Evolutionary conservation across 164 flowering plant species (phyloP).

Genomic region (Stephania yunnanensis): DNA sequence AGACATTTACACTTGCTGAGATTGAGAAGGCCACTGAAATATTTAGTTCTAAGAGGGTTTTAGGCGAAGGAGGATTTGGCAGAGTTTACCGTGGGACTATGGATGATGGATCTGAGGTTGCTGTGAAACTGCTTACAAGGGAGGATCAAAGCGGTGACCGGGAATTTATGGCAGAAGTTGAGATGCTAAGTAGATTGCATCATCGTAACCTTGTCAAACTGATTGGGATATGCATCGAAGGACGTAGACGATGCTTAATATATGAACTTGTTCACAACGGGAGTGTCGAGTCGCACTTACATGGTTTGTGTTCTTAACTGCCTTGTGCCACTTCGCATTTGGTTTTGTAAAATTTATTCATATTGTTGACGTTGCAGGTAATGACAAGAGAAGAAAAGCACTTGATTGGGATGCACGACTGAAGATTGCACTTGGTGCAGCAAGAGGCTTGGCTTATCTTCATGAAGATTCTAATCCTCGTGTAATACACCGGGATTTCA

Average conservation of each 20-base stretch:
- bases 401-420: slow-evolving; percentile 95
- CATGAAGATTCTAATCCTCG: slow-evolving; percentile 98
- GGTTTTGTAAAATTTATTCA: not conserved
- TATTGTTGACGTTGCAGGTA: slow-evolving; percentile 45
- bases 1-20: slow-evolving; percentile 68
- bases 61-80: slow-evolving; percentile 98
- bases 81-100: slow-evolving; percentile 70
- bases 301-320: slow-evolving; percentile 44
- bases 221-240: slow-evolving; percentile 89
- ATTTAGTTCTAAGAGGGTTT: slow-evolving; percentile 59
- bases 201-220: slow-evolving; percentile 95
- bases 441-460: slow-evolving; percentile 95
- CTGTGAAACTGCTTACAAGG: slow-evolving; percentile 77
- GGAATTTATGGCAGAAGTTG: slow-evolving; percentile 92
- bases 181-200: slow-evolving; percentile 94
- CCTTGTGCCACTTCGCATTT: not conserved
- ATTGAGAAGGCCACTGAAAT: slow-evolving; percentile 82
- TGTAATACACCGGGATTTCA: slow-evolving; percentile 95
- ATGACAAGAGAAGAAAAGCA: slow-evolving; percentile 48
- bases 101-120: slow-evolving; percentile 73
- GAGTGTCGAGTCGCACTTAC: slow-evolving; percentile 96
- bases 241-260: slow-evolving; percentile 72
- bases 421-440: slow-evolving; percentile 97
- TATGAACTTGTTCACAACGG: slow-evolving; percentile 92
- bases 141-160: slow-evolving; percentile 74